Evolutionary conservation across 1,139 yeast genomes (phyloP), one percentile per base, ranked within the genome.

Genomic region (Pichia terricola): DNA sequence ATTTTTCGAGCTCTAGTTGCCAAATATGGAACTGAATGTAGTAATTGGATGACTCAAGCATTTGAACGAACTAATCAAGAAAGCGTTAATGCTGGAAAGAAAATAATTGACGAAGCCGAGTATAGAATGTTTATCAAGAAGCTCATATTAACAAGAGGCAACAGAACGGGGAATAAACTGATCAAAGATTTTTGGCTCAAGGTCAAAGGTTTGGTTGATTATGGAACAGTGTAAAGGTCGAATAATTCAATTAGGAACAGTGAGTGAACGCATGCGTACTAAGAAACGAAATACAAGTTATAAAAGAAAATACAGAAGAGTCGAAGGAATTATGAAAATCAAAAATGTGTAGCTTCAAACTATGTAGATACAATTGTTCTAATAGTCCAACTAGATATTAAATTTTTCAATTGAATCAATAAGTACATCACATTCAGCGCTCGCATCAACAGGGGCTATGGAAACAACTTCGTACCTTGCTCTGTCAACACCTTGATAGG

Each of bases 401-500:
- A 70, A 55, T 7, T 68, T 60, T 45, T 62, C 76, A 56, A 82
- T 68, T 46, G 70, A 69, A 43, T 70, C 68, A 40, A 71, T 70
- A 57, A 88, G 70, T 41, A 64, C 71, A 41, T 76, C 81, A 44
- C 81, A 70, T 60, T 87, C 96, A 34, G 71, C 70, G 45, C 65
- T 68, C 58, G 64, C 83, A 57, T 84, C 79, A 44, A 87, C 59
- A 32, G 72, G 73, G 41, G 69, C 69, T 32, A 84, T 57, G 30
- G 73, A 71, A 39, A 75, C 67, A 4, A 77, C 82, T 48, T 81
- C 81, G 62, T 82, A 86, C 60, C 96, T 77, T 26, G 86, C 79
- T 60, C 94, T 76, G 37, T 75, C 73, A 43, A 74, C 77, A 45
- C 89, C 95, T 56, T 88, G 83, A 62, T 83, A 91, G 50, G 76